Conservation (phyloP, 1,284 basidiomycete genomes). For the Trametes pubescens region DNA sequence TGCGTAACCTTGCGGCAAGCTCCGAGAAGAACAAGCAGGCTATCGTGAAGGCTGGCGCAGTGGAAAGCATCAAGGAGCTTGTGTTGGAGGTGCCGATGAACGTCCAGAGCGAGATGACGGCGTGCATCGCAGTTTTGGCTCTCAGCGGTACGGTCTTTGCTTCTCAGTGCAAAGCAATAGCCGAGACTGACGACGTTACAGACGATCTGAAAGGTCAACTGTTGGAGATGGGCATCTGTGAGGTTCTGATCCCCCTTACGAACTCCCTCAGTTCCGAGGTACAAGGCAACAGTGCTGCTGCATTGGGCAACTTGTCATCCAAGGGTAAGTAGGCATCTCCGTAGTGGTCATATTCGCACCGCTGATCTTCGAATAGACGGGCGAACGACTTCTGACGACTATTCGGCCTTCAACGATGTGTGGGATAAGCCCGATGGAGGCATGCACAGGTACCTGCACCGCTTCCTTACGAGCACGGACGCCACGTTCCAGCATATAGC, state of each 20-base stretch:
- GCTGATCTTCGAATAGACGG: conserved; percentile 65
- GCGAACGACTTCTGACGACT: conserved; percentile 88
- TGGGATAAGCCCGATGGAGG: conserved; percentile 99
- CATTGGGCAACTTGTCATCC: conserved; percentile 96
- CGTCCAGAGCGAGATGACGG: conserved; percentile 99
- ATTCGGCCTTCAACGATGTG: conserved; percentile 96
- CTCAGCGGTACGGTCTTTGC: conserved; percentile 74
- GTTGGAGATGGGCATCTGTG: conserved; percentile 98
- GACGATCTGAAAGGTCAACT: conserved; percentile 96
- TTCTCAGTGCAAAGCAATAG: background rate
- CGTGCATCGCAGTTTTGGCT: conserved; percentile 95
- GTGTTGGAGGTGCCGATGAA: conserved; percentile 95
- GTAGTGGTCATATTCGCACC: background rate
- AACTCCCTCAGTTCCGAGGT: conserved; percentile 97
- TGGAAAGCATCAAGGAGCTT: conserved; percentile 97
- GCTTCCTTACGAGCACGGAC: conserved; percentile 94
- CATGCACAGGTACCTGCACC: conserved; percentile 93
- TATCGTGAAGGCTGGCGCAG: conserved; percentile 98
- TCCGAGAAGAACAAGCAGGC: conserved; percentile 99
- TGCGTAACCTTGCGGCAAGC: conserved; percentile 96
- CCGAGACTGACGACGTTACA: conserved; percentile 43
- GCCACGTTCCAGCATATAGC: conserved; percentile 99
- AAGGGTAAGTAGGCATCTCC: conserved; percentile 68
- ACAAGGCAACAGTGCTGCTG: conserved; percentile 98
- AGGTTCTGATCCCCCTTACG: conserved; percentile 96